Base-by-base conservation (phyloP, 179 eudicot genomes). In the Heliamphora pulchella region DNA sequence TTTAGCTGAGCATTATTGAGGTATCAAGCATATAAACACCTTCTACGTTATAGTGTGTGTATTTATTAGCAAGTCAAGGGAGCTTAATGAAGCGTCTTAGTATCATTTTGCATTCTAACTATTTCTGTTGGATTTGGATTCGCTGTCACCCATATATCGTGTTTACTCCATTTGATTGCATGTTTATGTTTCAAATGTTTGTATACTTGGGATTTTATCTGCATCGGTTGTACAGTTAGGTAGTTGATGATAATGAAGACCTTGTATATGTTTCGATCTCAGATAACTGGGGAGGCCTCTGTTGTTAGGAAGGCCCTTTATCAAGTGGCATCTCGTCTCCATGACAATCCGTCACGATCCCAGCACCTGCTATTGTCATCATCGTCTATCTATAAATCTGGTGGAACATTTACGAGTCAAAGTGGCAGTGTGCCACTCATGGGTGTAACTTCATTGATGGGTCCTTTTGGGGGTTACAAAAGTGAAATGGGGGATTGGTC, bases 331-430 rank as follows among this genome's bases (percentile, higher is more conserved):
- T 75, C 77, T 57, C 87, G 88, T 17, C 85, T 88, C 77, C 90
- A 88, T 84, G 88, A 84, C 22, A 88, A 88, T 67, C 90, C 90
- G 4, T 88, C 90, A 61, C 81, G 87, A 72, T 76, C 88, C 43
- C 90, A 88, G 81, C 88, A 84, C 73, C 71, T 78, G 31, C 87
- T 88, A 5, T 51, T 85, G 83, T 85, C 86, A 54, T 72, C 86
- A 14, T 74, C 71, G 41, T 78, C 84, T 61, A 78, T 83, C 51
- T 79, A 83, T 78, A 79, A 77, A 63, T 81, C 87, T 81, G 83
- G 86, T 59, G 80, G 79, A 54, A 39, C 83, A 68, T 81, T 71
- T 58, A 57, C 79, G 65, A 65, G 64, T 70, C 83, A 79, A 46
- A 44, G 58, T 75, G 76, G 80, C 43, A 81, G 83, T 71, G 80